These are phyloP conservation scores for Filobasidium floriforme DNA, from an alignment of 768 basidiomycete genomes.

Conservation along the genomic window DNA sequence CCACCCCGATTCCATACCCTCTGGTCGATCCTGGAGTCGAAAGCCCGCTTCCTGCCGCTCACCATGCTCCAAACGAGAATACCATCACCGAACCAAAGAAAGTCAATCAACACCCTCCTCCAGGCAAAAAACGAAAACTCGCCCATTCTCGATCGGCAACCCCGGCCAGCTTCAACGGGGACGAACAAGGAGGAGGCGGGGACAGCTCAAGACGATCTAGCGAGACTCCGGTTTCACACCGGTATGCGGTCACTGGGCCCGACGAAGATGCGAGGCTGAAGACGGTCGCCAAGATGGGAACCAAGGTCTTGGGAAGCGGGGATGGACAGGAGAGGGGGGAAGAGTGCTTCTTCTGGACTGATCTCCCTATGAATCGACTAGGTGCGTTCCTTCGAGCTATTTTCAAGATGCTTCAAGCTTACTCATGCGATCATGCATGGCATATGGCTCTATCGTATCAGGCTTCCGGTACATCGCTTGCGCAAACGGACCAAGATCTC, in stretches of 20 bases:
- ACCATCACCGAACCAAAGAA: background rate
- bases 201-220: background rate
- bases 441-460: no score
- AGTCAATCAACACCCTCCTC: background rate
- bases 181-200: background rate
- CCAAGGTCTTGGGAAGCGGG: slow-evolving; percentile 8
- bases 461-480: slow-evolving; percentile 41
- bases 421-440: no score
- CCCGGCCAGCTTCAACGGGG: background rate
- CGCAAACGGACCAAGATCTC: slow-evolving; percentile 20
- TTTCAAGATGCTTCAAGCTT: background rate
- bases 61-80: no score
- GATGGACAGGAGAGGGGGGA: slow-evolving; percentile 21
- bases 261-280: slow-evolving; percentile 6
- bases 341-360: slow-evolving; percentile 40
- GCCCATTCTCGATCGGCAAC: background rate
- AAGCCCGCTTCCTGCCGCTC: no score
- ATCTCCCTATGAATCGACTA: slow-evolving; percentile 39
- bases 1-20: no score
- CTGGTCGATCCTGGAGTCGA: no score
- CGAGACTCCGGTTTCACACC: background rate
- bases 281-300: slow-evolving; percentile 5
- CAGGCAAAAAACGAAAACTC: slow-evolving; percentile 13
- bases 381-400: slow-evolving; percentile 20
- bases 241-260: slow-evolving; percentile 1